Base-by-base conservation (phyloP, 2,329 filamentous ascomycete genomes). In the Alternaria angustiovoidea region DNA sequence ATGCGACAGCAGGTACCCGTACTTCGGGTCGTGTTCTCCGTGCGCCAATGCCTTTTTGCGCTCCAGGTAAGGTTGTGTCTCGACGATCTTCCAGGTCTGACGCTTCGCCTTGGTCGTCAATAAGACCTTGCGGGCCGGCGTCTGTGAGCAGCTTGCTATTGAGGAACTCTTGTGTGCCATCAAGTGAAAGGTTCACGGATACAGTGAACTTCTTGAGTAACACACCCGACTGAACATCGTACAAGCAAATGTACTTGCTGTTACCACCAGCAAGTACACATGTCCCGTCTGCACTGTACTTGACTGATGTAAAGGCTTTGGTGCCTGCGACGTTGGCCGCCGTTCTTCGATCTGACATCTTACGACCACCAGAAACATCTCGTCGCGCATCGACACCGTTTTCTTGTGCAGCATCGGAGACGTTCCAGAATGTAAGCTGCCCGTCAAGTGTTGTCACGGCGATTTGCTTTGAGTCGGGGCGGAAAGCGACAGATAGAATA, bases 181-280 rank as follows among this genome's bases (percentile, higher is more conserved):
- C 94, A 3, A 99, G 69, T 2, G 94, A 96, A n/a, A 97, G 84
- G 78, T 99, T 99, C 73, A 97, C 88, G 69, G 92, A 96, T 72
- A 98, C 94, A 2, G 94, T 97, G 75, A 91, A 99, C 76, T 97
- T 97, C 78, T 96, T 97, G 57, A 98, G 83, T 11, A 99, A 82
- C 0, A 95, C 93, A 77, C 95, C 93, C 0, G 94, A 96, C 59
- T 89, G 89, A 32, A 96, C 92, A n/a, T 96, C 94, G 80, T 99
- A 99, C 59, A 99, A 80, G 76, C 95, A 98, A 53, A 99, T 97
- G 78, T 96, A 97, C 81, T 99, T 99, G 88, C 93, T 97, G 83
- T 95, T 97, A 32, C 95, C 95, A 48, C 88, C 94, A 1, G 94
- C 95, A 41, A 99, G 83, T 11, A 99, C 84, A 71, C 95, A 97